phyloP scores from a whole-genome alignment of 2,329 filamentous ascomycete genomes.

The Neobulgaria alba region DNA sequence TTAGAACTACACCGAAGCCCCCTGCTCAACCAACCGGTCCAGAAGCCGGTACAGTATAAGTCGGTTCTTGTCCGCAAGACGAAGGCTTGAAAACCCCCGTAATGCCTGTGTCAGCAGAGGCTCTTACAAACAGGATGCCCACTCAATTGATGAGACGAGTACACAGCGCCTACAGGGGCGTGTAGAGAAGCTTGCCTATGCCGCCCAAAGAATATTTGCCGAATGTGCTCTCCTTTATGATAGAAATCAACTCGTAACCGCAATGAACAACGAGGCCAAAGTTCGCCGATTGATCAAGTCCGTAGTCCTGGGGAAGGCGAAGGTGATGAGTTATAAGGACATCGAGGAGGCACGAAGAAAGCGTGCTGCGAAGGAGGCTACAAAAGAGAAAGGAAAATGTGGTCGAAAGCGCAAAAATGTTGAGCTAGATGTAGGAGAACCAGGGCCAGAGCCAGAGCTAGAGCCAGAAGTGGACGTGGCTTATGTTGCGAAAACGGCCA shows the following conservation, averaged over 20 bases:
- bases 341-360: not conserved
- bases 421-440: not conserved
- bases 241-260: constrained; percentile 17
- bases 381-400: not conserved
- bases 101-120: not conserved
- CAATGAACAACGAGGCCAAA: constrained; percentile 15
- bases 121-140: not conserved
- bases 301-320: not conserved
- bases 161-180: not conserved
- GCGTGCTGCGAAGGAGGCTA: not conserved
- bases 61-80: no score
- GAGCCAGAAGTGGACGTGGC: not conserved
- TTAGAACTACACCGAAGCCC: no score
- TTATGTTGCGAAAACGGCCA: not conserved
- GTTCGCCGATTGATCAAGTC: constrained; percentile 4
- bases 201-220: not conserved
- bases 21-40: no score
- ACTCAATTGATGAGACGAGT: not conserved
- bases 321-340: not conserved
- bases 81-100: no score
- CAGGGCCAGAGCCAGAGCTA: no score
- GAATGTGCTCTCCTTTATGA: constrained; percentile 6
- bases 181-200: not conserved
- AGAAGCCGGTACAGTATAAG: no score
- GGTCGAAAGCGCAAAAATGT: constrained; percentile 4